These are phyloP conservation scores for Salinomyces thailandicus DNA, from an alignment of 2,329 filamentous ascomycete genomes.

Conservation along the genomic window DNA sequence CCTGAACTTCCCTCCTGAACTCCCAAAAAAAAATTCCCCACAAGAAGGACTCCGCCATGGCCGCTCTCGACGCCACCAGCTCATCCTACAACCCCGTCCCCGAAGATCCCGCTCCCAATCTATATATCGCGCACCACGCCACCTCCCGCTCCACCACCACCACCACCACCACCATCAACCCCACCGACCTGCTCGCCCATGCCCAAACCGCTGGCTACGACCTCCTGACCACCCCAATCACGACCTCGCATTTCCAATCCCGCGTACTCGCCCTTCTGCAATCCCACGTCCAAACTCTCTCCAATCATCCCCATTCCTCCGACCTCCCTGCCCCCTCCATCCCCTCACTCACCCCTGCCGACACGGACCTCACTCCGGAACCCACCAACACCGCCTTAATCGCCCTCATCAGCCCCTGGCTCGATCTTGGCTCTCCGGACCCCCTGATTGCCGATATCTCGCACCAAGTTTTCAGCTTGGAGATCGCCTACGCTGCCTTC, in stretches of 20 bases:
- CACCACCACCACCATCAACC: conserved; percentile 34
- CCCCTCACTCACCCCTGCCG: conserved; percentile 62
- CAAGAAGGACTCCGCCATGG: no score
- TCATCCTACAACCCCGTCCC: not conserved
- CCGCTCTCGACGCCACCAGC: no score
- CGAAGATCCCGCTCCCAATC: conserved; percentile 37
- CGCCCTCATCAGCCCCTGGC: conserved; percentile 79
- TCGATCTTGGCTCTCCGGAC: conserved; percentile 75
- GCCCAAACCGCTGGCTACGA: conserved; percentile 56
- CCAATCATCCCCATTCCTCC: conserved; percentile 29
- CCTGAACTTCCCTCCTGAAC: no score
- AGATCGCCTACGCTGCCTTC: conserved; percentile 91
- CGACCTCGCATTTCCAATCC: conserved; percentile 60
- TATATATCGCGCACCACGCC: conserved; percentile 68
- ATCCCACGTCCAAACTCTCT: conserved; percentile 40
- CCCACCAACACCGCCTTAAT: conserved; percentile 62
- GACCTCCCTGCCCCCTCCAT: conserved; percentile 36
- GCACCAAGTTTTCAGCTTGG: conserved; percentile 77
- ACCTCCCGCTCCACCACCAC: conserved; percentile 38
- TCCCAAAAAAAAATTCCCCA: no score
- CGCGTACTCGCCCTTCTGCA: conserved; percentile 55
- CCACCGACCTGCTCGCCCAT: conserved; percentile 53
- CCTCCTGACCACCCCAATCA: conserved; percentile 69
- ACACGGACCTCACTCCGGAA: conserved; percentile 62
- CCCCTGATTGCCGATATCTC: conserved; percentile 77